Percentiles rank a stretch among this genome's conserved stretches.
Evolutionary conservation across 1,284 basidiomycete genomes (phyloP).

Genomic region (Apiotrichum montevideense): DNA sequence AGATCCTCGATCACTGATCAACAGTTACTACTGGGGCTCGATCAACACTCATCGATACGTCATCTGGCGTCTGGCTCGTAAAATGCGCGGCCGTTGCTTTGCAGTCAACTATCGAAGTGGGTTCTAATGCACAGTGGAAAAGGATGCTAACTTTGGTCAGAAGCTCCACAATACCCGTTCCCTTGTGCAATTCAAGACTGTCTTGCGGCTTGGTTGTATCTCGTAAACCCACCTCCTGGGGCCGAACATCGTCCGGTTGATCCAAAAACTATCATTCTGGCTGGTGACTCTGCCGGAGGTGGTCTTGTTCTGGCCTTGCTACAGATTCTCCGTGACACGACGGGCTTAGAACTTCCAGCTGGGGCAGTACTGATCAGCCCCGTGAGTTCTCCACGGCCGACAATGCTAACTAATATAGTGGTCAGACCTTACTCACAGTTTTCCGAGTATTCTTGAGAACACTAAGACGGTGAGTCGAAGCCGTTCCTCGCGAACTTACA

Average conservation of each 20-base stretch:
- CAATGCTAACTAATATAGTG: conserved; percentile 24
- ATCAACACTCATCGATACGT: conserved; percentile 59
- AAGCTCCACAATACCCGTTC: conserved; percentile 90
- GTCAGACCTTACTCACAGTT: conserved; percentile 86
- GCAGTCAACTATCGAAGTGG: conserved; percentile 73
- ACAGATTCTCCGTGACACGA: conserved; percentile 80
- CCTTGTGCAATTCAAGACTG: conserved; percentile 88
- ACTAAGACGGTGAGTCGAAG: conserved; percentile 61
- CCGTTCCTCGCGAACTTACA: conserved; percentile 5
- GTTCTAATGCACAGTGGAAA: not conserved
- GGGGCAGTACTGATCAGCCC: conserved; percentile 80
- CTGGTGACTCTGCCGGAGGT: conserved; percentile 92
- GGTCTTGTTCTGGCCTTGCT: conserved; percentile 77
- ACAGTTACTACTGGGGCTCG: conserved; percentile 51
- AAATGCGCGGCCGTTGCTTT: conserved; percentile 81
- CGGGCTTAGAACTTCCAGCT: conserved; percentile 70
- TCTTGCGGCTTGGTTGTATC: conserved; percentile 72
- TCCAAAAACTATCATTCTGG: conserved; percentile 70
- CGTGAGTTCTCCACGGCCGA: conserved; percentile 17
- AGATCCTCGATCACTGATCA: not conserved
- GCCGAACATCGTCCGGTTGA: conserved; percentile 71
- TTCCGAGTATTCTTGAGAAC: conserved; percentile 75
- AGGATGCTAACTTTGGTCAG: conserved; percentile 16
- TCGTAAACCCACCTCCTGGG: conserved; percentile 62
- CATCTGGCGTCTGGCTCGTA: conserved; percentile 79